Evolutionary conservation across 176 grass and related monocot genomes (phyloP), one percentile per base, ranked within the genome.

Genomic region (Oryza longistaminata): DNA sequence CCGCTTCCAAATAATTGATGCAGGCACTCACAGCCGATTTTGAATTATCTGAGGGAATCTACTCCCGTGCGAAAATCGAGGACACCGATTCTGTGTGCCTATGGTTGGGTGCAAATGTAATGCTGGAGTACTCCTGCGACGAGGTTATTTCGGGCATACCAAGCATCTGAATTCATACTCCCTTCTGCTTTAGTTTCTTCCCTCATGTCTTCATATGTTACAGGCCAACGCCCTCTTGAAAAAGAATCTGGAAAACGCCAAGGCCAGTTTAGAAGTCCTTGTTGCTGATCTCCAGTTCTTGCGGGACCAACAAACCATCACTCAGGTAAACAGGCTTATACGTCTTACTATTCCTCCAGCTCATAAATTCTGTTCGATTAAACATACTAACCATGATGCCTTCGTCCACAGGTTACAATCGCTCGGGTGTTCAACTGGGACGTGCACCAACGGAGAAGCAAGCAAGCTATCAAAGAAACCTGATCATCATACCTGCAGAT

Each of bases 381-480:
- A 2, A 29, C 14, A 22, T 42, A 11, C 31, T 31, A 75, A 53
- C 13, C 7, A 22, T 64, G 34, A 82, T 62, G 58, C 42, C 27
- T 49, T 64, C 46, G 70, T 39, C 22, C 0, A 35, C 85, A 99
- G 96, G 96, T 99, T 82, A 99, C 93, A 34, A 92, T 94, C 40
- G 96, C 96, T 44, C 90, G 96, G 9, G 90, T 99, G 44, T 99
- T 96, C 82, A 99, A 99, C 72, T 99, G 96, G 96, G 96, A 99
- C 50, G 96, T 99, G 78, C 96, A 96, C 75, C 96, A 99, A 74
- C 82, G 96, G 83, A 94, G 93, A 89, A 94, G 66, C 70, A 99
- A 94, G 70, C 91, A 94, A 74, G 78, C 66, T 74, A 13, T 64
- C 17, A 92, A 92, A 60, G 93, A 95, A 81, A 78, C 81, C 25